Evolutionary conservation across 2,329 filamentous ascomycete species (phyloP), one percentile per base, ranked within the genome.

Genomic region (Penicillium sp.): DNA sequence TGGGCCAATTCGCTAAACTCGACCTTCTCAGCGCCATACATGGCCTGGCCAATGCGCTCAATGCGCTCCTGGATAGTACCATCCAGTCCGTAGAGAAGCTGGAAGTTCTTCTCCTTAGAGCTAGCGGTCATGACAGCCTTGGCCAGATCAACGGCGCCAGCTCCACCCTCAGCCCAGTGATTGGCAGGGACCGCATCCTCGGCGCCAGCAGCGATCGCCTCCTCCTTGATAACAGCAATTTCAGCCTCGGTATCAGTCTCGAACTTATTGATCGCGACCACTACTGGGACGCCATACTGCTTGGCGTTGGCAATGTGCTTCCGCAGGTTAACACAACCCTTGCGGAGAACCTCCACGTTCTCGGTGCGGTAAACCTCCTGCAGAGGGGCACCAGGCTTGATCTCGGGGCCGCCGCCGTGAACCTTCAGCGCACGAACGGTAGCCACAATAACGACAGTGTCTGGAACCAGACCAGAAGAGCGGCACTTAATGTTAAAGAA

Each of bases 401-500:
- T 96, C 33, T 93, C 89, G n/a, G 94, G 93, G 17, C 92, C 94
- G 55, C 93, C 94, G 51, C 94, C 94, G 75, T 99, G 94, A 4
- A 97, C 92, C 82, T 99, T 99, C 61, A 99, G 82, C 7, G 94
- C 94, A 64, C 94, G 88, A 43, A 99, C 90, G 2, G 94, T 99
- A 25, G 94, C 93, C 36, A 99, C 94, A 56, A 99, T 87, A 42
- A 99, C 91, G 7, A 96, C 92, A 1, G 91, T 90, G 69, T 99
- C 94, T 2, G 94, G 94, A 2, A 91, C 85, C 43, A 99, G 87
- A 25, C 93, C 93, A 6, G 93, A 97, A 10, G 91, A 89, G 58
- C 94, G 89, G 79, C 94, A 97, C 83, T 99, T 99, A 82, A 99
- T 97, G 81, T 99, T 97, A 86, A 99, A 97, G 83, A 99, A 99